Percentiles rank a stretch among this genome's conserved stretches.
These are phyloP conservation scores for Annona squamosa DNA, from an alignment of 164 flowering plant species.

Conservation along the genomic window DNA sequence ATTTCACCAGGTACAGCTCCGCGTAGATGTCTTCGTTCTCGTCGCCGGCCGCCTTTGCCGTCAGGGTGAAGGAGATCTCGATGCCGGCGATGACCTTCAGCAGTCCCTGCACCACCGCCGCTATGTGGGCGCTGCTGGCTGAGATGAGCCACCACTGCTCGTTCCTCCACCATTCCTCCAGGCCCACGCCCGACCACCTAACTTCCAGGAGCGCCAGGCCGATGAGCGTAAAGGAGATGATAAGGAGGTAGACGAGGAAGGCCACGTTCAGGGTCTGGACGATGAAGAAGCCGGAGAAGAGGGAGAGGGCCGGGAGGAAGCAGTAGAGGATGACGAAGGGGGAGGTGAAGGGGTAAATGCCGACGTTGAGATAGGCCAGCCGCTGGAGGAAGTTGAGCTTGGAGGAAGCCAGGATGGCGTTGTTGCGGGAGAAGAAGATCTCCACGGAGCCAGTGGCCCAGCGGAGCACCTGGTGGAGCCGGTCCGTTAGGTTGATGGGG, in stretches of 20 bases:
- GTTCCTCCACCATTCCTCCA: constrained; percentile 88
- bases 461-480: constrained; percentile 72
- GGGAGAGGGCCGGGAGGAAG: constrained; percentile 80
- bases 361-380: constrained; percentile 65
- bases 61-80: constrained; percentile 70
- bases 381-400: constrained; percentile 56
- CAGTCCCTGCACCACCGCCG: constrained; percentile 68
- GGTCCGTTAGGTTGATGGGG: constrained; percentile 71
- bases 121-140: constrained; percentile 69
- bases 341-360: constrained; percentile 72
- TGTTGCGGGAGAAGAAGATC: constrained; percentile 78
- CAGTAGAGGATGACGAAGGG: constrained; percentile 60
- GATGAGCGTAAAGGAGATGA: constrained; percentile 44
- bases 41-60: constrained; percentile 57
- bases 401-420: constrained; percentile 46
- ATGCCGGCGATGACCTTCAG: constrained; percentile 71
- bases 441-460: constrained; percentile 91
- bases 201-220: constrained; percentile 55
- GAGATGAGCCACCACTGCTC: constrained; percentile 82
- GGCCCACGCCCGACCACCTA: constrained; percentile 63
- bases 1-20: constrained; percentile 58
- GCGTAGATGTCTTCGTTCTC: constrained; percentile 61
- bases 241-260: constrained; percentile 53
- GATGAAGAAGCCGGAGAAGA: constrained; percentile 69
- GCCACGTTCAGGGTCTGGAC: constrained; percentile 39